Conservation (phyloP, 108 stramenopile genomes). For the Phaeodactylum tricornutum region DNA sequence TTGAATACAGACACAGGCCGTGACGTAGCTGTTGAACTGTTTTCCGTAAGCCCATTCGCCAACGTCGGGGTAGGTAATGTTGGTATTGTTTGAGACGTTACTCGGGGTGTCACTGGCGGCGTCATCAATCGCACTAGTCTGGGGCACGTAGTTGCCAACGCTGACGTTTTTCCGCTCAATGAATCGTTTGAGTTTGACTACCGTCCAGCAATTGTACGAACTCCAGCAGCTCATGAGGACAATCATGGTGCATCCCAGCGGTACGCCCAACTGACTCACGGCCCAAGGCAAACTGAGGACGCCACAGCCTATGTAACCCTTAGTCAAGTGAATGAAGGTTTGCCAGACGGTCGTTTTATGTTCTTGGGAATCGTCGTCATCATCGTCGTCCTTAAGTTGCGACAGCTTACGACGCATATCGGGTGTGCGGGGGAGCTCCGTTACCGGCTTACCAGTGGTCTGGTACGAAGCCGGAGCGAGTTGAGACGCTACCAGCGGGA, state of each 20-base stretch:
- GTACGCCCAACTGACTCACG: constrained; percentile 39
- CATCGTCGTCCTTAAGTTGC: too few relatives aligned
- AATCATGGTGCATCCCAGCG: constrained; percentile 26
- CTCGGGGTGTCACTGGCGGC: background rate
- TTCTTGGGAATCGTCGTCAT: too few relatives aligned
- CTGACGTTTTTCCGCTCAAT: constrained; percentile 13
- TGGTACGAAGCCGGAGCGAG: too few relatives aligned
- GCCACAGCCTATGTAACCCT: constrained; percentile 62
- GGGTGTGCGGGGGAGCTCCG: too few relatives aligned
- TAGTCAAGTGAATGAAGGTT: constrained; percentile 51
- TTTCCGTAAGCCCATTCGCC: constrained; percentile 59
- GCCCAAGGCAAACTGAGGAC: constrained; percentile 62
- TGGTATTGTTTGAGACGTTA: background rate
- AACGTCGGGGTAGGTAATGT: constrained; percentile 54
- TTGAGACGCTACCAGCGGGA: too few relatives aligned
- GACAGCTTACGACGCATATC: too few relatives aligned
- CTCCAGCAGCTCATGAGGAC: constrained; percentile 34
- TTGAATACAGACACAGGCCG: constrained; percentile 35
- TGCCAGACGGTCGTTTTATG: constrained; percentile 31
- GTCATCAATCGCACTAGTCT: too few relatives aligned
- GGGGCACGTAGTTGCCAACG: too few relatives aligned
- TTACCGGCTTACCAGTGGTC: too few relatives aligned
- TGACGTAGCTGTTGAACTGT: constrained; percentile 39
- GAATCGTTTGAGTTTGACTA: constrained; percentile 48
- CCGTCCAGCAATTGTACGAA: constrained; percentile 54